Evolutionary conservation across 2,329 filamentous ascomycete species (phyloP), one percentile per base, ranked within the genome.

Genomic region (Aureobasidium melanogenum): DNA sequence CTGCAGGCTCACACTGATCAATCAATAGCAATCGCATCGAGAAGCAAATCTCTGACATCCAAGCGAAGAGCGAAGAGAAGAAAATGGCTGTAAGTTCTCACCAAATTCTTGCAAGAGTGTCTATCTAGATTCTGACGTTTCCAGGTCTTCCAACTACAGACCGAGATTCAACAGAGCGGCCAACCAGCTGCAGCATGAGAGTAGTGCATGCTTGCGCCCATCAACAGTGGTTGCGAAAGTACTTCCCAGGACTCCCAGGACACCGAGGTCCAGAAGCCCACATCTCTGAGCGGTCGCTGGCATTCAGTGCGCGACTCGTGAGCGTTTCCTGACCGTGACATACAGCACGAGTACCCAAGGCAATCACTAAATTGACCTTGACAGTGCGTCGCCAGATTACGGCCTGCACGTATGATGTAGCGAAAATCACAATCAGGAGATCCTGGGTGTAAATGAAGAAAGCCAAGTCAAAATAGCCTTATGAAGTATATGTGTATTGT

Each of bases 11-110:
- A 22, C 7, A 19, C 47, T 60, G 6, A 51, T 19, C 30, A 17
- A 26, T 30, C 30, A 10, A 55, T 64, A 88, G 85, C 70, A 84
- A 84, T 69, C 80, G 87, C 28, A 82, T 88, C 54, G 87, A 89
- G 69, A 78, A 77, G 50, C 83, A 86, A 69, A 88, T 89, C 65
- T 77, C 81, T 64, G 82, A 82, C 26, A 80, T 85, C 54, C 82
- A 88, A 67, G 80, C 83, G 28, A 83, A 84, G 73, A 83, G 82
- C 63, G 85, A 89, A 68, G 80, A 79, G 64, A 83, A 85, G 71
- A 86, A 86, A 70, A 77, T 81, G 65, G 83, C 89, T 76, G 84
- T 87, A 72, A 69, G 78, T 66, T 63, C n/a, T 50, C 15, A 28
- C 22, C 12, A n/a, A 12, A 51, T 22, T 55, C 26, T 39, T 26